phyloP scores from a whole-genome alignment of 371 early-diverging fungal species.

The Lichtheimia hyalospora region DNA sequence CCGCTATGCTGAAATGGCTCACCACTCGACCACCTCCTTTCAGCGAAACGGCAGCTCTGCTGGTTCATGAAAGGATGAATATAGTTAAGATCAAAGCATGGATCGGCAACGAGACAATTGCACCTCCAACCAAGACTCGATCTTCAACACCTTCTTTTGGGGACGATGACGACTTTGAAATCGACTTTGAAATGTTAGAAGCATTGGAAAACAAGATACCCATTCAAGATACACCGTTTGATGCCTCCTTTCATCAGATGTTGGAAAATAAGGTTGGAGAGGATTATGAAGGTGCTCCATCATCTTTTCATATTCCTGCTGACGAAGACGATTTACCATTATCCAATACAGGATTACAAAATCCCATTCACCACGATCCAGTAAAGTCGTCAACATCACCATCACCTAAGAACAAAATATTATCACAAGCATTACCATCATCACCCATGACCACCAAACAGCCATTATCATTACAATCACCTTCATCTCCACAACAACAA shows the following conservation, averaged over 20 bases:
- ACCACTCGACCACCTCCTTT: background rate
- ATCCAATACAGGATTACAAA: no score
- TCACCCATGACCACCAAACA: no score
- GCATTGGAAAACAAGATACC: background rate
- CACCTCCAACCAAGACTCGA: background rate
- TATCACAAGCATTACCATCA: no score
- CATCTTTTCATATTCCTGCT: no score
- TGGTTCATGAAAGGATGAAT: background rate
- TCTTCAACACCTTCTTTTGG: constrained; percentile 3
- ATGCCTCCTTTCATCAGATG: background rate
- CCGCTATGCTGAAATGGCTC: constrained; percentile 9
- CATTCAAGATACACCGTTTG: constrained; percentile 1
- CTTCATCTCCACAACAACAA: no score
- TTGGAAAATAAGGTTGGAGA: constrained; percentile 2
- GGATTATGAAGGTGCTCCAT: background rate
- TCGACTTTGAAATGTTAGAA: constrained; percentile 1
- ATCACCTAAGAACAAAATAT: no score
- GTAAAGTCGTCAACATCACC: no score
- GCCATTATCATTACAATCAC: no score
- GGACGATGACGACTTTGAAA: constrained; percentile 1
- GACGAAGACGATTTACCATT: no score
- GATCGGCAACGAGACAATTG: background rate
- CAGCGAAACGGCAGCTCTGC: background rate
- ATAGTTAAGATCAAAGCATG: background rate
- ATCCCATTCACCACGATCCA: no score